phyloP scores from a whole-genome alignment of 139 green algal genomes.

The Tetraselmis chui region DNA sequence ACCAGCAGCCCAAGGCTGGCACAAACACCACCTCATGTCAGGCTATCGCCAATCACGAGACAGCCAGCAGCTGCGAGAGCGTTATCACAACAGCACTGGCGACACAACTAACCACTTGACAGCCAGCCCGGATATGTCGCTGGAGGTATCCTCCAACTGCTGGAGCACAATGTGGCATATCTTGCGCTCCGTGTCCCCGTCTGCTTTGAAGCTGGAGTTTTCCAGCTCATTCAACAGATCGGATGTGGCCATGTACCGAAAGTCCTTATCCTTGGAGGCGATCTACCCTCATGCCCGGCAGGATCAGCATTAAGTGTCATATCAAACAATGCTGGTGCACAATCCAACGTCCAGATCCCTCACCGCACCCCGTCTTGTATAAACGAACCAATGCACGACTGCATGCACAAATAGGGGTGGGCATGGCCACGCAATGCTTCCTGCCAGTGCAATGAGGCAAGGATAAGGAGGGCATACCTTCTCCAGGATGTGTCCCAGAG shows the following conservation, averaged over 20 bases:
- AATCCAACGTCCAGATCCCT: too few relatives aligned
- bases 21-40: too few relatives aligned
- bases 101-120: conserved; percentile 70
- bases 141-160: conserved; percentile 79
- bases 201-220: conserved; percentile 61
- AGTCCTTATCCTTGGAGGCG: conserved; percentile 65
- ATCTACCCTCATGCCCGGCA: conserved; percentile 39
- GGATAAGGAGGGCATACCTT: neutral
- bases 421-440: too few relatives aligned
- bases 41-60: too few relatives aligned
- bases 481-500: neutral
- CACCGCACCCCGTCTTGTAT: too few relatives aligned
- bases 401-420: too few relatives aligned
- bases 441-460: too few relatives aligned
- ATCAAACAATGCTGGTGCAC: too few relatives aligned
- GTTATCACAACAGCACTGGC: too few relatives aligned
- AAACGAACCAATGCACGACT: too few relatives aligned
- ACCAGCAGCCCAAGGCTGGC: conserved; percentile 76
- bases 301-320: too few relatives aligned
- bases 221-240: conserved; percentile 83
- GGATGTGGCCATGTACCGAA: conserved; percentile 90
- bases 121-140: conserved; percentile 82
- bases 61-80: too few relatives aligned
- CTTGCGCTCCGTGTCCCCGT: conserved; percentile 53
- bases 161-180: conserved; percentile 62